Base-by-base conservation (phyloP, 1,284 basidiomycete genomes). In the Chalciporus sp. region DNA sequence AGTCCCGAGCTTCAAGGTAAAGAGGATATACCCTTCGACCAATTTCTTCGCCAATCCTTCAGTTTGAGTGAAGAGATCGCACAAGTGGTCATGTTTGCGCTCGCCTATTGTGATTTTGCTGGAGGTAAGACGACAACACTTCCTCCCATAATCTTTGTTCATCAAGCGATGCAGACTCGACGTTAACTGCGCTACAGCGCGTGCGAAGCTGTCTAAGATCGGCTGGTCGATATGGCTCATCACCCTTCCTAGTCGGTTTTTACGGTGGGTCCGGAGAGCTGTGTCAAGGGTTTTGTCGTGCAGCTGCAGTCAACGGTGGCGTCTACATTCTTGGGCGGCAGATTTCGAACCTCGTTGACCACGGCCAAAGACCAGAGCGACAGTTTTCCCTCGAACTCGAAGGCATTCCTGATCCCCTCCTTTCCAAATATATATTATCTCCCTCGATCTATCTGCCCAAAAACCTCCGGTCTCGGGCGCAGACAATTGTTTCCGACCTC, bases 251-350 rank as follows among this genome's bases (percentile, higher is more conserved):
- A 14, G 81, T 98, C 5, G 94, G 93, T 0, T 95, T 98, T 63
- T 98, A 98, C 68, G 96, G 96, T 28, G 94, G 95, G 4, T 78
- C 88, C 0, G 94, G 95, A 3, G 95, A 97, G 66, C 85, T 96
- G n/a, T 82, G 90, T 0, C 94, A 97, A 71, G 94, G 93, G 0
- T 98, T 95, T 69, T 96, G 94, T 71, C 91, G 94, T 31, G 83
- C 88, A 7, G 83, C 90, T 33, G 94, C 95, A 3, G 94, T 97
- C 7, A 82, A 83, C 58, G 93, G 94, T 9, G 88, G 83, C 0
- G 88, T 88, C 1, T 96, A 96, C 68, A 88, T 97, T 55, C 82
- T 97, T 1, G 91, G 86, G n/a, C 79, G 82, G 39, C 70, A 70
- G 0, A 70, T 90, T 10, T 58, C 65, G 1, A 75, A 79, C 8